A percentile compares a stretch with the other conserved stretches of the same genome.
These are phyloP conservation scores for Astragalus glycyphyllos DNA, from an alignment of 306 rosid genomes.

Conservation along the genomic window DNA sequence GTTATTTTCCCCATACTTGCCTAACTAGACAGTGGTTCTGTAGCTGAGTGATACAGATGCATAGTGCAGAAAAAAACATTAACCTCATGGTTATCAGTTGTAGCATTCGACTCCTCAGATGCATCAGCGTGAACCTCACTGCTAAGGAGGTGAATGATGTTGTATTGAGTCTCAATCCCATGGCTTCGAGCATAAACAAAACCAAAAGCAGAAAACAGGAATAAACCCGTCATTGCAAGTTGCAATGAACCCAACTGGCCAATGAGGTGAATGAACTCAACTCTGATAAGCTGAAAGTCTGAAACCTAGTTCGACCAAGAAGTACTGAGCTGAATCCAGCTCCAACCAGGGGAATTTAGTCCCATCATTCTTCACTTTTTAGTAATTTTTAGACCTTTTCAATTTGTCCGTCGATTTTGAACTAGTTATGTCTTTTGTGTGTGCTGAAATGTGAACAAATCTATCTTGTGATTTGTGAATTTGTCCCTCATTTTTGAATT, in stretches of 20 bases:
- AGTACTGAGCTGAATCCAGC: neutral
- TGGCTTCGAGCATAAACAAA: neutral
- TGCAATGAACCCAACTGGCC: neutral
- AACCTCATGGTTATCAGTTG: neutral
- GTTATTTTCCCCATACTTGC: neutral
- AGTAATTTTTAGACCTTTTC: neutral
- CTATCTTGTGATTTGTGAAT: neutral
- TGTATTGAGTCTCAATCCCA: conserved; percentile 8
- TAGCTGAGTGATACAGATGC: neutral
- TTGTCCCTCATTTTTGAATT: neutral
- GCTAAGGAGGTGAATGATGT: neutral
- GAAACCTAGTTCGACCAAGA: conserved; percentile 5
- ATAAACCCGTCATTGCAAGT: conserved; percentile 1
- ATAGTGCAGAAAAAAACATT: neutral
- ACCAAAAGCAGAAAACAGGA: neutral
- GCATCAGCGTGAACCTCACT: neutral
- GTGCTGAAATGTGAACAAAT: neutral
- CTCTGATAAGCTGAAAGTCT: conserved; percentile 1
- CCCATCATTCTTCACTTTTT: neutral
- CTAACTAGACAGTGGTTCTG: neutral
- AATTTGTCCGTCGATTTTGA: conserved; percentile 5
- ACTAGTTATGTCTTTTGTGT: neutral
- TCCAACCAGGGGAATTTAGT: neutral
- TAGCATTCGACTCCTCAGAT: neutral
- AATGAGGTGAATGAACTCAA: neutral